Base-by-base conservation (phyloP, 225 moss, liverwort and hornwort genomes). In the Pseudoscleropodium purum region DNA sequence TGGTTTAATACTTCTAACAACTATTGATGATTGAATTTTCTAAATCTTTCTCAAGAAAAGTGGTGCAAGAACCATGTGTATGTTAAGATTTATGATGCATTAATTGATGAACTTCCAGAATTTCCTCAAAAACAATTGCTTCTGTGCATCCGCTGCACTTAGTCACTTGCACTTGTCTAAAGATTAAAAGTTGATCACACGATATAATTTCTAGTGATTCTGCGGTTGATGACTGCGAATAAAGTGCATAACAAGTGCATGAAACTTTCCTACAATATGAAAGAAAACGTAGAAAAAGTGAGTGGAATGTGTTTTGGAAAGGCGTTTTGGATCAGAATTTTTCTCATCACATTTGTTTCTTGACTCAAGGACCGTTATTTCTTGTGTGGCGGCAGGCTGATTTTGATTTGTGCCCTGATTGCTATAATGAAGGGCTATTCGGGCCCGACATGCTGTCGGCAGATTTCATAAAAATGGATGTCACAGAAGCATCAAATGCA, bases 391-490 rank as follows among this genome's bases (percentile, higher is more conserved):
- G 90, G 94, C 99, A 99, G 99, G 97, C 99, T 90, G 97, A 97
- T 95, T 97, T 97, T 94, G 99, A 97, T 95, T 95, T 99, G 91
- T 99, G 99, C 95, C 91, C 96, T 85, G 91, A 97, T 91, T 99
- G 99, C 88, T 99, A 97, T 54, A 95, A 93, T 76, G 94, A 95
- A 92, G 95, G 94, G 89, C 93, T 94, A 85, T 99, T 97, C 80
- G 97, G 99, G 90, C 91, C 95, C 20, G 94, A 95, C 86, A 96
- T 99, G 99, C 64, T 95, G 72, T 91, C 96, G 45, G 95, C 95
- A 83, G 99, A 99, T 87, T 99, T 99, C 86, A 97, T 97, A 80
- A 95, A 95, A 84, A 96, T 99, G 98, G 98, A 98, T 94, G 98
- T 97, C 86, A 95, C 96, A 92, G 97, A 96, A 85, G 91, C 93